These are phyloP conservation scores for Beauveria sp. DNA, from an alignment of 2,329 filamentous ascomycete genomes.

Conservation along the genomic window DNA sequence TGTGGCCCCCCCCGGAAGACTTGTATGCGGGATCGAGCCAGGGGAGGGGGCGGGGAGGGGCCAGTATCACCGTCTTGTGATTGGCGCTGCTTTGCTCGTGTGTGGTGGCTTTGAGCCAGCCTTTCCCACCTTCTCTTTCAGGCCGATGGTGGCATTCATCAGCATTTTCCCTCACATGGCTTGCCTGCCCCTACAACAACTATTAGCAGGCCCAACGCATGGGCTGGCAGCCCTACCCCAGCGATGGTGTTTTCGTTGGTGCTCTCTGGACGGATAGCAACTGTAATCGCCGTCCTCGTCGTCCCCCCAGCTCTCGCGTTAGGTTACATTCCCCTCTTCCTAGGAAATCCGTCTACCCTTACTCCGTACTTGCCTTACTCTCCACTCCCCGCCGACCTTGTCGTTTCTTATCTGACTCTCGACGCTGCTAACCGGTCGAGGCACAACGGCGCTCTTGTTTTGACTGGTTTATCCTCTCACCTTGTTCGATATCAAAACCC, in stretches of 20 bases:
- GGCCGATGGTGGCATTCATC: conserved; percentile 25
- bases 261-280: neutral
- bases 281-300: conserved; percentile 2
- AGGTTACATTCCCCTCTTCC: conserved; percentile 18
- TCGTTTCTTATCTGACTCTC: conserved; percentile 12
- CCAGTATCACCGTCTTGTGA: conserved; percentile 22
- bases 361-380: conserved; percentile 5
- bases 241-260: conserved; percentile 2
- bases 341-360: neutral
- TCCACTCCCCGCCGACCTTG: conserved; percentile 10
- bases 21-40: conserved; percentile 14
- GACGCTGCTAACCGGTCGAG: neutral
- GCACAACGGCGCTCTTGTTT: conserved; percentile 6
- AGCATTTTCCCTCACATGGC: conserved; percentile 18
- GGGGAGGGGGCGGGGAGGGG: conserved; percentile 9
- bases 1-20: conserved; percentile 3
- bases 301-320: conserved; percentile 14
- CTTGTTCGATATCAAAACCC: neutral
- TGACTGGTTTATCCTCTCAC: neutral
- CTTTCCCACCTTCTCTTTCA: conserved; percentile 29
- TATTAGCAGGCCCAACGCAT: neutral
- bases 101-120: conserved; percentile 20
- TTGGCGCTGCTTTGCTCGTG: conserved; percentile 22
- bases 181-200: no score
- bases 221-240: conserved; percentile 10